Base-by-base conservation (phyloP, 2,329 filamentous ascomycete species). In the Hypoxylon sp. region DNA sequence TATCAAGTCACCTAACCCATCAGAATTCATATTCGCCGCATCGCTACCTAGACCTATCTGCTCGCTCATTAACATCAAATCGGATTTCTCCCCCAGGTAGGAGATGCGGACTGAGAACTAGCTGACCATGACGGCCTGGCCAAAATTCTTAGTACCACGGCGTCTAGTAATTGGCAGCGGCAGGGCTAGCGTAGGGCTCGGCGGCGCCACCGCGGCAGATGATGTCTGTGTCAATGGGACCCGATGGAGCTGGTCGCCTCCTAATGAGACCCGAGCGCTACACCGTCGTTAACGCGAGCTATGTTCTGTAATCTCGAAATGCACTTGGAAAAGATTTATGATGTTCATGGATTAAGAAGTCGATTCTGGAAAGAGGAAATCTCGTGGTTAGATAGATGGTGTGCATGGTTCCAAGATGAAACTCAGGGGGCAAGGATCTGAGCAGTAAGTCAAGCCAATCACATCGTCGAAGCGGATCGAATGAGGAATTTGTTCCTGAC, bases 381-480 rank as follows among this genome's bases (percentile, higher is more conserved):
- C 49, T 30, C 50, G 50, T 63, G 56, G 52, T 60, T 64, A 56
- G 58, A 67, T 58, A 58, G 54, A 65, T 65, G 59, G 58, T 41
- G 26, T 65, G 47, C 61, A 61, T 64, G 49, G 57, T 30, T 56
- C 57, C 61, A 28, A 62, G 51, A 59, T 67, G 65, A 67, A 67
- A 67, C 65, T 59, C 7, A 7, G 20, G 47, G 20, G 24, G 47
- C 54, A 64, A 32, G 62, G 58, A 46, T 62, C 6, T 20, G 30
- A 7, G 43, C 44, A 44, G 11, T 28, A 19, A 17, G 44, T 13
- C 19, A 19, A 43, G 15, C 65, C 65, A 67, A 67, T 67, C 41
- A 55, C 13, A 37, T 34, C 17, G 13, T 8, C 7, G 13, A 17
- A 17, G 24, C 13, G 37, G 20, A 52, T 56, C 62, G 20, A 51